Evolutionary conservation across 257 asterid genomes (phyloP), one percentile per base, ranked within the genome.

Genomic region (Solanum sejunctum): DNA sequence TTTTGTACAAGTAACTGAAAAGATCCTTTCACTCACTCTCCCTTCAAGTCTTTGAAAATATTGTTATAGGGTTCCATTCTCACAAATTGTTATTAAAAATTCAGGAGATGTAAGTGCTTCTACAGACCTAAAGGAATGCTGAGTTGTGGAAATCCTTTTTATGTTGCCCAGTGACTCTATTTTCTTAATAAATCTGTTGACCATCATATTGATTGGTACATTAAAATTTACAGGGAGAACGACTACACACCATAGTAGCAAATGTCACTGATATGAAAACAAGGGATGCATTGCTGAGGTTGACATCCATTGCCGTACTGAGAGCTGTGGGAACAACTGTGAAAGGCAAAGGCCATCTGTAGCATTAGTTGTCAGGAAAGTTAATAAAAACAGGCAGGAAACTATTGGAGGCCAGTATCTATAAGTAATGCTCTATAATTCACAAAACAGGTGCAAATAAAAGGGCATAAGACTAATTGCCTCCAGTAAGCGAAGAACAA

Each of bases 311-410:
- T 71, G 99, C 99, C 55, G 99, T 97, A 92, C 98, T 87, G 89
- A 97, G 96, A 87, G 98, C 98, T 84, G 96, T 95, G 51, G 99
- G 99, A 89, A 97, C 98, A 93, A 97, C 99, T 97, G 99, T 91
- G 94, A 94, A 95, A 94, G 92, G 95, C 91, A 94, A 93, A 93
- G 93, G 90, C 94, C 94, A 91, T 96, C 96, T 93, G 97, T 95
- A 89, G 93, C 97, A 93, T 95, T 97, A 95, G 97, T 92, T 90
- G 91, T 91, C 90, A 92, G 93, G 89, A 89, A 89, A 91, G 96
- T 91, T 87, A 94, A 92, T 91, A 86, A 91, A 89, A 86, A 85
- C 86, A 82, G 85, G 85, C 88, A 89, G 81, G 84, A 80, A 52
- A 52, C 49, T 78, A 78, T 10, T 78, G 64, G 26, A 78, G 28